Evolutionary conservation across 768 basidiomycete genomes (phyloP).

Genomic region (Fomitopsis pulvina): DNA sequence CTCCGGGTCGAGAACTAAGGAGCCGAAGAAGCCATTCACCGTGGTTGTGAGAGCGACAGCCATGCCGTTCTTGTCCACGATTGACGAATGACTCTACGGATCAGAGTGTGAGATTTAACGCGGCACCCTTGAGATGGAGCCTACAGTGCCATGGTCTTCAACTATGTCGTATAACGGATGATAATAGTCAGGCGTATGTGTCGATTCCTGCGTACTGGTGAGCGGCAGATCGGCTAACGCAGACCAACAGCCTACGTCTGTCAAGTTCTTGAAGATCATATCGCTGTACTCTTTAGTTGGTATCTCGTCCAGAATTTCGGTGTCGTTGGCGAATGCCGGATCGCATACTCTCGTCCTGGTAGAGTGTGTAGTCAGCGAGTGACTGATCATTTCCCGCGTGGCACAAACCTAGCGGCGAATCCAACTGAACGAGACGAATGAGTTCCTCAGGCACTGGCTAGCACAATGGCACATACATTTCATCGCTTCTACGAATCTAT

Average conservation of each 20-base stretch:
- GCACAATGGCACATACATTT: constrained; percentile 51
- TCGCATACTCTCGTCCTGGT: constrained; percentile 79
- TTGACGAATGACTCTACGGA: constrained; percentile 73
- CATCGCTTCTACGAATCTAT: constrained; percentile 77
- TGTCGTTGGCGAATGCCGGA: constrained; percentile 56
- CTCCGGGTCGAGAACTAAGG: constrained; percentile 75
- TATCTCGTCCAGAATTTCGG: constrained; percentile 53
- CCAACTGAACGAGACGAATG: constrained; percentile 37
- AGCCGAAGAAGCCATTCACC: constrained; percentile 87
- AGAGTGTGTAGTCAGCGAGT: neutral
- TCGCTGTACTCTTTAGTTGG: constrained; percentile 63
- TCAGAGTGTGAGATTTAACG: neutral
- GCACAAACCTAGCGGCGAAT: constrained; percentile 50
- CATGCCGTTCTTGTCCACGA: constrained; percentile 81
- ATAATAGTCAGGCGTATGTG: constrained; percentile 81
- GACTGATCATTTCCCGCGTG: neutral
- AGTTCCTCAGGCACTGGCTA: neutral
- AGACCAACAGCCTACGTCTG: constrained; percentile 59
- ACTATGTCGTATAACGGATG: constrained; percentile 72
- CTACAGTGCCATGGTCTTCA: constrained; percentile 82
- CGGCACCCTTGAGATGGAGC: constrained; percentile 18
- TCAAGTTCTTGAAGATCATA: constrained; percentile 58
- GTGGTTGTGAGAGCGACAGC: constrained; percentile 85
- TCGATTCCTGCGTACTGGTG: constrained; percentile 50
- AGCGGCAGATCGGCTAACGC: neutral